phyloP scores from a whole-genome alignment of 805 yeast species.

The Yarrowia deformans region DNA sequence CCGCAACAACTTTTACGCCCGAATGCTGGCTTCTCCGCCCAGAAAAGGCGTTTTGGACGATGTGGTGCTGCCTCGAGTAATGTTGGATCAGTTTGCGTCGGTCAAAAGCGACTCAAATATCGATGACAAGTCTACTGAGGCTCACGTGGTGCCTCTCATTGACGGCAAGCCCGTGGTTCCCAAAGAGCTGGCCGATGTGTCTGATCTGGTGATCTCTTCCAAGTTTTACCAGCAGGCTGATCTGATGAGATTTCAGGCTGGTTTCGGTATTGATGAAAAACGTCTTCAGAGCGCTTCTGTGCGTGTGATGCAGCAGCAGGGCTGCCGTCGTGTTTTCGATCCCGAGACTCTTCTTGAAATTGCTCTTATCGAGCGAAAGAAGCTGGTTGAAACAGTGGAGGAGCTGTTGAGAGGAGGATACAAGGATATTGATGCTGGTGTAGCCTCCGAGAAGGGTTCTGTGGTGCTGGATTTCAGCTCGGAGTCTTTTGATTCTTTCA shows the following conservation, averaged over 20 bases:
- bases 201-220: not conserved
- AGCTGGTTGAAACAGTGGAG: not conserved
- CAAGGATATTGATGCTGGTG: not conserved
- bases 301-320: not conserved
- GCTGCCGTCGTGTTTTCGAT: not conserved
- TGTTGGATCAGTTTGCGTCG: constrained; percentile 4
- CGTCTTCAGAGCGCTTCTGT: not conserved
- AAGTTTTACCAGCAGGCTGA: not conserved
- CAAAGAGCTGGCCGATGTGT: not conserved
- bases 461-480: not conserved
- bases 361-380: not conserved
- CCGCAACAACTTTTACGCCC: constrained; percentile 14
- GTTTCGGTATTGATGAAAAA: not conserved
- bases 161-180: constrained; percentile 11
- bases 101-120: not conserved
- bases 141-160: not conserved
- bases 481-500: not conserved
- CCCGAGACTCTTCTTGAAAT: not conserved
- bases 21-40: constrained; percentile 7
- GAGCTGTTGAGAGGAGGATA: not conserved
- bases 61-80: not conserved
- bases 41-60: not conserved
- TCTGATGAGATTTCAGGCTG: constrained; percentile 2
- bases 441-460: not conserved
- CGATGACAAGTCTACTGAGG: no score